Percentiles rank a stretch among this genome's conserved stretches.
These are phyloP conservation scores for Maudiozyma turicensis DNA, from an alignment of 805 yeast genomes.

Conservation along the genomic window DNA sequence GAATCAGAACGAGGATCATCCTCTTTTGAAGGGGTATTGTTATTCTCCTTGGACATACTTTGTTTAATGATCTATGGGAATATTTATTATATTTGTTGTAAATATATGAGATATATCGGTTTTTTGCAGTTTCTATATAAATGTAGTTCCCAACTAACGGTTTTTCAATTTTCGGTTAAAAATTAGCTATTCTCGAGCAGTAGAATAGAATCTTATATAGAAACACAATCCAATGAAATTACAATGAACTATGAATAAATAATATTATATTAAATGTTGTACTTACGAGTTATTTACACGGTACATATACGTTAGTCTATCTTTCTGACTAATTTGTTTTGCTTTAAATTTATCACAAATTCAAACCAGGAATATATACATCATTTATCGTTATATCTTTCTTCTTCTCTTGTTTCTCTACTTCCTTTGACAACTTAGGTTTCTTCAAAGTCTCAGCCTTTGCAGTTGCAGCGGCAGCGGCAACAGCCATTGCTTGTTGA, in stretches of 20 bases:
- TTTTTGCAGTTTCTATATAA: no score
- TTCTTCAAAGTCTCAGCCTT: background rate
- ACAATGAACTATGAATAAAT: no score
- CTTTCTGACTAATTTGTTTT: background rate
- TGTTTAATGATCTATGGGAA: no score
- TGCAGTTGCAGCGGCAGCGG: background rate
- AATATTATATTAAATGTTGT: background rate
- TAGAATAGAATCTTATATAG: no score
- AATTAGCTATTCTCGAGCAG: no score
- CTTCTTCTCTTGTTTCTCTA: constrained; percentile 3
- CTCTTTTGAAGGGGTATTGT: background rate
- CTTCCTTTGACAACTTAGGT: background rate
- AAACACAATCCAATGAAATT: no score
- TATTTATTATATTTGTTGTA: no score
- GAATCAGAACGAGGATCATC: constrained; percentile 4
- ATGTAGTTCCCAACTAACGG: no score
- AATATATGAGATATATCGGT: no score
- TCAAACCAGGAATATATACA: constrained; percentile 24
- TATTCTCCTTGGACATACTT: background rate
- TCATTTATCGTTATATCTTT: constrained; percentile 18
- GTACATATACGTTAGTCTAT: background rate
- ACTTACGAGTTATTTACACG: background rate
- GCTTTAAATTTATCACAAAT: constrained; percentile 6
- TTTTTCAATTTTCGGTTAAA: no score
- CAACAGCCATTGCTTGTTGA: background rate